These are phyloP conservation scores for Symbiodinium natans DNA, from an alignment of 73 alveolate species.

Conservation along the genomic window DNA sequence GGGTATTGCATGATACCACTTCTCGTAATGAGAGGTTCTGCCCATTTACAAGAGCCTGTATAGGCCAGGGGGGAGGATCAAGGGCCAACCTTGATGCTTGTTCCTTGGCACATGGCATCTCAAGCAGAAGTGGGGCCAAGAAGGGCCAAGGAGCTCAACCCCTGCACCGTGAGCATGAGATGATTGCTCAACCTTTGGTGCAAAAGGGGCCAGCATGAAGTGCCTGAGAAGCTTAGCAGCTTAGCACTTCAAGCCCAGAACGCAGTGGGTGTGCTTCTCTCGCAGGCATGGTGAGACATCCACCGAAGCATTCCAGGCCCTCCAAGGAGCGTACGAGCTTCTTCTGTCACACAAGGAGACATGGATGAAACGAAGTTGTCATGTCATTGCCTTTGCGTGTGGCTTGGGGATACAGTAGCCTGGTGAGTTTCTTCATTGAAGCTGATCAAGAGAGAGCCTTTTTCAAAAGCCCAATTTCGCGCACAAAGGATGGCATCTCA, in stretches of 20 bases:
- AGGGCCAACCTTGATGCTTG: background rate
- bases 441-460: too few species aligned
- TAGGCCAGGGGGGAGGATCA: conserved; percentile 6
- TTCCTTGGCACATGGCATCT: background rate
- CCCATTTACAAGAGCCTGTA: too few species aligned
- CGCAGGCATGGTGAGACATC: background rate
- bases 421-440: too few species aligned
- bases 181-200: too few species aligned
- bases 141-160: background rate
- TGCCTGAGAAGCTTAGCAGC: too few species aligned
- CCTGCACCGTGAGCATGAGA: too few species aligned
- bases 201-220: background rate
- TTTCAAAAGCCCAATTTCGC: too few species aligned
- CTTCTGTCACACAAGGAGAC: background rate
- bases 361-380: background rate
- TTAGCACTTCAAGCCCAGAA: too few species aligned
- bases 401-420: too few species aligned
- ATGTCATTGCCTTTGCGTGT: too few species aligned
- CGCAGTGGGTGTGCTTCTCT: too few species aligned
- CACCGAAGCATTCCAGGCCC: background rate
- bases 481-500: background rate
- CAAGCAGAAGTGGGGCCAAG: background rate
- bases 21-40: background rate
- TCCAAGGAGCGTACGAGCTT: background rate
- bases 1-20: background rate